phyloP scores from a whole-genome alignment of 208 protist species.

The Leptomonas seymouri region DNA sequence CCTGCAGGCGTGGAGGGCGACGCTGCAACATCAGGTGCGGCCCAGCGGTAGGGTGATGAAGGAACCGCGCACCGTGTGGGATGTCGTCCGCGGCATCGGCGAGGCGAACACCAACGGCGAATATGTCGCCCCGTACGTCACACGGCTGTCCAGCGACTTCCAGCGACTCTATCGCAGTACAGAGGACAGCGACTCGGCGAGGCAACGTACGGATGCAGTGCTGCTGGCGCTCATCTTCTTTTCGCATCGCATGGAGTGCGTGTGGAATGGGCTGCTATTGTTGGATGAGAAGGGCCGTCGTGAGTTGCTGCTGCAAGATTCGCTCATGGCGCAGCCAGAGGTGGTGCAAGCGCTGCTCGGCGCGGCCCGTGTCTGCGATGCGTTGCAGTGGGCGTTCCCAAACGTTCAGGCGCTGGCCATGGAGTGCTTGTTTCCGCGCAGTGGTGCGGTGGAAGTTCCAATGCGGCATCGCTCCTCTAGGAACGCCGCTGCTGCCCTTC shows the following conservation, averaged over 20 bases:
- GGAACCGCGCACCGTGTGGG: conserved; percentile 30
- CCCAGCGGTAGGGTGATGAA: conserved; percentile 35
- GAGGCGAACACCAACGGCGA: conserved; percentile 29
- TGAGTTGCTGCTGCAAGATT: conserved; percentile 20
- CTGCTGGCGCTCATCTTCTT: conserved; percentile 22
- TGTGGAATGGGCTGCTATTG: conserved; percentile 11
- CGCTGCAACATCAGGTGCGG: conserved; percentile 37
- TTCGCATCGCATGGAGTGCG: conserved; percentile 22
- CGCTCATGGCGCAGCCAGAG: conserved; percentile 7
- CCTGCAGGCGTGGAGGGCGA: conserved; percentile 34
- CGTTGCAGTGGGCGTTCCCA: conserved; percentile 10
- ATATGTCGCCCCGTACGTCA: conserved; percentile 24
- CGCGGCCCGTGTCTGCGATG: conserved; percentile 12
- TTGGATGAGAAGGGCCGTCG: conserved; percentile 14
- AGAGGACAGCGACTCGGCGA: conserved; percentile 15
- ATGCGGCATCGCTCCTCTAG: neutral
- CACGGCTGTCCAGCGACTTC: conserved; percentile 24
- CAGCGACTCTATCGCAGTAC: conserved; percentile 22
- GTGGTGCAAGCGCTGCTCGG: conserved; percentile 3
- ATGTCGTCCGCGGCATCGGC: conserved; percentile 33
- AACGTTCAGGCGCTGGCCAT: conserved; percentile 22
- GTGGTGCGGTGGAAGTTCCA: neutral
- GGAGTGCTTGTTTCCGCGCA: conserved; percentile 15
- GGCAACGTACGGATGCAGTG: conserved; percentile 18
- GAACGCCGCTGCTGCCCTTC: neutral